Evolutionary conservation across 2,329 filamentous ascomycete species (phyloP), one percentile per base, ranked within the genome.

Genomic region (Fusarium proliferatum): DNA sequence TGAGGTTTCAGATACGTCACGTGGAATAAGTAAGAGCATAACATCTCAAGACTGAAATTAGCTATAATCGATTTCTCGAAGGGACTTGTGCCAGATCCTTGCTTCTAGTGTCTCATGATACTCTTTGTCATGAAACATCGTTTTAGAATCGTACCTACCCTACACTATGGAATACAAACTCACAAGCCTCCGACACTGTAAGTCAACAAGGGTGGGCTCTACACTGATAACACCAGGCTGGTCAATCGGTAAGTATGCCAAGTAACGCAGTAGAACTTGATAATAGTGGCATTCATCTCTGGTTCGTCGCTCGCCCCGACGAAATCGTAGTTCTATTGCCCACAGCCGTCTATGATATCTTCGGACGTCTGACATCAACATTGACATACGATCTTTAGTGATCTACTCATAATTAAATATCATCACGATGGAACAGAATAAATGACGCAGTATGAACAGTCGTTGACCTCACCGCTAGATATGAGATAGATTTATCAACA

Each of bases 401-500:
- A 33, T 9, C 28, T 21, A 28, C 19, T 39, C 38, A 42, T 36
- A 13, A 23, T 33, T 6, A 11, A 21, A 33, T 9, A 46, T n/a
- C 17, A 26, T 21, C 16, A 12, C 9, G 6, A 28, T 33, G 13
- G 5, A 16, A 53, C 33, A n/a, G 16, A 42, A 11, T 8, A 11
- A n/a, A 69, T 69, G 45, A 59, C 59, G 41, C n/a, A 69, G 36
- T 34, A n/a, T 9, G 6, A 6, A 19, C 5, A 26, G 34, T 19
- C 16, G 19, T 38, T 48, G n/a, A 52, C 36, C n/a, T 53, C 51
- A 49, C 46, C 67, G 60, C 65, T 59, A 21, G 56, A 53, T n/a
- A 53, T 26, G 41, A 34, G 33, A 26, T 38, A 26, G 38, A 43
- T 21, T 21, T 58, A 38, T 28, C 12, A 57, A 53, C 45, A 69